These are phyloP conservation scores for Coprinellus micaceus DNA, from an alignment of 768 basidiomycete genomes.

Conservation along the genomic window DNA sequence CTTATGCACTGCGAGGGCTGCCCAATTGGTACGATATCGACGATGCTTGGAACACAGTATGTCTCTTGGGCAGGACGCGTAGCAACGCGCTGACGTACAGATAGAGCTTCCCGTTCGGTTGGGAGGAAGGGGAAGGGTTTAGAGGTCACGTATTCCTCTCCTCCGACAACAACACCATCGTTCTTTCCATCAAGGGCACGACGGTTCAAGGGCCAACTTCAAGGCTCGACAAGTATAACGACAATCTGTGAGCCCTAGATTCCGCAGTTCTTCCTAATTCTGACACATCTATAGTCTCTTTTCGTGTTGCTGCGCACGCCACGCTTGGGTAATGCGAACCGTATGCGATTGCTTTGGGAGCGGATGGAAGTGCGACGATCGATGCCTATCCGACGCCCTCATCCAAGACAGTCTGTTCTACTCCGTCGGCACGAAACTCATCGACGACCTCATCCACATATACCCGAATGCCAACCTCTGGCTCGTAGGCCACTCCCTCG, in stretches of 20 bases:
- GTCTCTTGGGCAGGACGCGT: slow-evolving; percentile 16
- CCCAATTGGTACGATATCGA: slow-evolving; percentile 83
- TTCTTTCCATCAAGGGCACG: slow-evolving; percentile 88
- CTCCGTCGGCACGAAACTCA: slow-evolving; percentile 82
- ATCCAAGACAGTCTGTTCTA: slow-evolving; percentile 92
- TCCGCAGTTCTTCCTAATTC: neutral
- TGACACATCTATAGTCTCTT: slow-evolving; percentile 42
- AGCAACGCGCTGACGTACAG: slow-evolving; percentile 6
- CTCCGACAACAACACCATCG: slow-evolving; percentile 72
- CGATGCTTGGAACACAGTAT: slow-evolving; percentile 62
- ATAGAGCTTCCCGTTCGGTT: slow-evolving; percentile 79
- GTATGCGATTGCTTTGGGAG: slow-evolving; percentile 86
- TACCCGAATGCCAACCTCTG: slow-evolving; percentile 86
- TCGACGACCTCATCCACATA: slow-evolving; percentile 79
- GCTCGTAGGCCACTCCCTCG: slow-evolving; percentile 86
- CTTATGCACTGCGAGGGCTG: slow-evolving; percentile 71
- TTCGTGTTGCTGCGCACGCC: slow-evolving; percentile 91
- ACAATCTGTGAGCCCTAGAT: slow-evolving; percentile 52
- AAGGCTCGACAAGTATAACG: slow-evolving; percentile 90
- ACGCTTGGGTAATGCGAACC: slow-evolving; percentile 79
- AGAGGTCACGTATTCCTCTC: slow-evolving; percentile 87
- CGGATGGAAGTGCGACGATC: slow-evolving; percentile 69
- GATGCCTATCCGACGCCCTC: slow-evolving; percentile 80
- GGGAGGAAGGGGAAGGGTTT: slow-evolving; percentile 75
- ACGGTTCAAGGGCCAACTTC: slow-evolving; percentile 83